Evolutionary conservation across 2,329 filamentous ascomycete genomes (phyloP).

Genomic region (Fusarium sp.): DNA sequence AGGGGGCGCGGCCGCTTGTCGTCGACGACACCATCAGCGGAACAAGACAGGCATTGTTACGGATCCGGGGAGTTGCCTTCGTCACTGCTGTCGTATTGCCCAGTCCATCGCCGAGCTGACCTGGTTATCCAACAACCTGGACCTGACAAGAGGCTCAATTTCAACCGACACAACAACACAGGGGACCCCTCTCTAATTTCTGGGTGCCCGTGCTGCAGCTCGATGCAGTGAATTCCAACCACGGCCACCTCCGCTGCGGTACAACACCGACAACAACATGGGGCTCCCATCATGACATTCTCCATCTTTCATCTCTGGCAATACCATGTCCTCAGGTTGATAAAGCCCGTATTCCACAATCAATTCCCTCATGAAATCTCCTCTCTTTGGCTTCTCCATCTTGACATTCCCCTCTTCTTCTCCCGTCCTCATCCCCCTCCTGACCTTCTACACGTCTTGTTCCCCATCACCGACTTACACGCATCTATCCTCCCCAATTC

Average conservation of each 20-base stretch:
- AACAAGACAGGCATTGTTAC: no score
- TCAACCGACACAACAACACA: no score
- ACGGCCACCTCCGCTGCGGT: slow-evolving; percentile 9
- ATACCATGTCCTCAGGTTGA: slow-evolving; percentile 17
- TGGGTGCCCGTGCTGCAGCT: no score
- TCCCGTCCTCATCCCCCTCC: no score
- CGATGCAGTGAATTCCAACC: not conserved
- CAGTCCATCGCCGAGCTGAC: no score
- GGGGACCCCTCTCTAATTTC: no score
- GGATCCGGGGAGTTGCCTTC: no score
- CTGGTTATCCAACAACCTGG: no score
- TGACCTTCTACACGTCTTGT: not conserved
- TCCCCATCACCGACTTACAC: slow-evolving; percentile 3
- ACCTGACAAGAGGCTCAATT: no score
- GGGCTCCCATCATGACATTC: slow-evolving; percentile 29
- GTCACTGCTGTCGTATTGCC: no score
- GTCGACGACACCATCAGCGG: no score
- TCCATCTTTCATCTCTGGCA: slow-evolving; percentile 27
- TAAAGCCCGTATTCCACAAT: slow-evolving; percentile 27
- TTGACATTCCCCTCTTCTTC: not conserved
- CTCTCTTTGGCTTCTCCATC: not conserved
- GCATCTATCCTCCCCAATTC: not conserved
- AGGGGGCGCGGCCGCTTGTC: not conserved
- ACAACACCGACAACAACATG: not conserved
- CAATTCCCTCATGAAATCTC: not conserved